phyloP scores from a whole-genome alignment of 2,329 filamentous ascomycete genomes.

The Sporothrix curviconia region DNA sequence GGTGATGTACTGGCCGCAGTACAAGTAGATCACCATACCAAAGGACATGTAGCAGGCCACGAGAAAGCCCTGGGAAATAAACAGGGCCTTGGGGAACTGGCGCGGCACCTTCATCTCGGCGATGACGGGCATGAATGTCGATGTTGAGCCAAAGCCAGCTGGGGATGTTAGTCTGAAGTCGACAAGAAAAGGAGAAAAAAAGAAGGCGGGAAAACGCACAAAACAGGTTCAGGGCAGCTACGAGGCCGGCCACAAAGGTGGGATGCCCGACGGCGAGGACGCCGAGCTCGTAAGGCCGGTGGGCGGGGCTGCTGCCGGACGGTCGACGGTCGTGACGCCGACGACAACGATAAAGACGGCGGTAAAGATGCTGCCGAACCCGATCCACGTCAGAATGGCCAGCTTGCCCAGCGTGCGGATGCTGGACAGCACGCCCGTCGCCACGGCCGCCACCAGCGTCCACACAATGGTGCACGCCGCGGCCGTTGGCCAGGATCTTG shows the following conservation, averaged over 20 bases:
- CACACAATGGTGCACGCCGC: slow-evolving; percentile 54
- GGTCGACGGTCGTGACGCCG: slow-evolving; percentile 39
- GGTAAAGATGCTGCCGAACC: slow-evolving; percentile 51
- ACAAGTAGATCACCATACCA: slow-evolving; percentile 46
- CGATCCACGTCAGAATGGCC: slow-evolving; percentile 56
- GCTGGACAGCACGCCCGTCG: slow-evolving; percentile 43
- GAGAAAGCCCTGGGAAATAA: slow-evolving; percentile 31
- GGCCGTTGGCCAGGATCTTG: slow-evolving; percentile 53
- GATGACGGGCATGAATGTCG: slow-evolving; percentile 58
- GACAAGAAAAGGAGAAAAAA: not conserved
- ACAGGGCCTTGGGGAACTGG: slow-evolving; percentile 55
- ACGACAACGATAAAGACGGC: slow-evolving; percentile 55
- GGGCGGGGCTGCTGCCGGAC: slow-evolving; percentile 44
- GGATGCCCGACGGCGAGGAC: slow-evolving; percentile 45
- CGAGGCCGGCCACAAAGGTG: slow-evolving; percentile 28
- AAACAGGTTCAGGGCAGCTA: slow-evolving; percentile 24
- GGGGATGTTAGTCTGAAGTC: slow-evolving; percentile 20
- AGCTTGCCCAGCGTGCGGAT: slow-evolving; percentile 55
- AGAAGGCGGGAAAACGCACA: slow-evolving; percentile 46
- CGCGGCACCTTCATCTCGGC: slow-evolving; percentile 56
- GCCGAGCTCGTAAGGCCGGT: slow-evolving; percentile 36
- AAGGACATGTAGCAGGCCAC: slow-evolving; percentile 13
- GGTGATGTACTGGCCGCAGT: slow-evolving; percentile 56
- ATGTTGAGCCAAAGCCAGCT: slow-evolving; percentile 57
- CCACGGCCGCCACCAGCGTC: slow-evolving; percentile 44